Evolutionary conservation across 2,329 filamentous ascomycete species (phyloP).

Genomic region (Pseudocercospora eumusae): DNA sequence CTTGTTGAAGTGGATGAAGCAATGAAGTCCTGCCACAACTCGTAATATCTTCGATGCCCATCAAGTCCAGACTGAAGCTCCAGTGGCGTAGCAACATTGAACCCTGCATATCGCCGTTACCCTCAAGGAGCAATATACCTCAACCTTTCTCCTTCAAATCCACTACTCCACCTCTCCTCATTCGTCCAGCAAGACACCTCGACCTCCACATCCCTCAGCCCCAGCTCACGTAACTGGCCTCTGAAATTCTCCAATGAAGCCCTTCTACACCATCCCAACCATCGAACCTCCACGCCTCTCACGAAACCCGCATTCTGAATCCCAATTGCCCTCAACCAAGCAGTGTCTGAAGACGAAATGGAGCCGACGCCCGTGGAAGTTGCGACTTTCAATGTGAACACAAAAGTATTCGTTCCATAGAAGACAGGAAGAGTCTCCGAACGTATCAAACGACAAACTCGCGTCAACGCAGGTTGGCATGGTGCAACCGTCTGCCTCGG

Average conservation of each 20-base stretch:
- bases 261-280: slow-evolving; percentile 18
- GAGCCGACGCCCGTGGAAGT: slow-evolving; percentile 5
- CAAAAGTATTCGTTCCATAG: slow-evolving; percentile 22
- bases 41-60: too few relatives aligned
- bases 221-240: slow-evolving; percentile 7
- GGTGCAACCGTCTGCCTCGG: background rate
- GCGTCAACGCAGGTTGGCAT: slow-evolving; percentile 19
- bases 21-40: too few relatives aligned
- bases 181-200: slow-evolving; percentile 19
- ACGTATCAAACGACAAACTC: slow-evolving; percentile 18
- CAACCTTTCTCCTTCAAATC: slow-evolving; percentile 9
- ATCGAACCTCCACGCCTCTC: slow-evolving; percentile 10
- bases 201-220: slow-evolving; percentile 8
- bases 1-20: too few relatives aligned
- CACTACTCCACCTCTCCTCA: slow-evolving; percentile 18
- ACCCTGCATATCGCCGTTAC: too few relatives aligned
- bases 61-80: too few relatives aligned
- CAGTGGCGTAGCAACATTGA: too few relatives aligned
- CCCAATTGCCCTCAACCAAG: slow-evolving; percentile 13
- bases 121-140: slow-evolving; percentile 6
- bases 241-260: slow-evolving; percentile 14
- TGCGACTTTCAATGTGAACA: slow-evolving; percentile 11
- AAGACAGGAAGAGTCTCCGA: slow-evolving; percentile 22
- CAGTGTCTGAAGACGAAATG: slow-evolving; percentile 4
- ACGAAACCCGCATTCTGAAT: background rate